A percentile compares a stretch with the other conserved stretches of the same genome.
Evolutionary conservation across 1,284 basidiomycete genomes (phyloP).

Genomic region (Sanguinoderma infundibulare): DNA sequence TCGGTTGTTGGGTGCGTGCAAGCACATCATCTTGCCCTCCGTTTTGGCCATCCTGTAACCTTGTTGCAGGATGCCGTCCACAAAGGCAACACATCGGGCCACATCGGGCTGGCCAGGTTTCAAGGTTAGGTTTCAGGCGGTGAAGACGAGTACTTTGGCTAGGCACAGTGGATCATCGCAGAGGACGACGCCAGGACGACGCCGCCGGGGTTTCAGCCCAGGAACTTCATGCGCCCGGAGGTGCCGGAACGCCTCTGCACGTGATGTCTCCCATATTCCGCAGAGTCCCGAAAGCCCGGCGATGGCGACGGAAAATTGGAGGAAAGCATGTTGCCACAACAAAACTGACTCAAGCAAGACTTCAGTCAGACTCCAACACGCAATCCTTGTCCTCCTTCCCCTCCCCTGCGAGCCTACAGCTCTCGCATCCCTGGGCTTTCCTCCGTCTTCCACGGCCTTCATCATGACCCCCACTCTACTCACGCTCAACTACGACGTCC

Average conservation of each 20-base stretch:
- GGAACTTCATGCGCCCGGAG: too few relatives aligned
- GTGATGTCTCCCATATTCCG: constrained; percentile 12
- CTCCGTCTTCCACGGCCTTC: background rate
- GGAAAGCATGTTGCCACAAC: constrained; percentile 5
- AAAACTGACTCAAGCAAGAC: constrained; percentile 5
- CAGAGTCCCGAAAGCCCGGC: constrained; percentile 16
- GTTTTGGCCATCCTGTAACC: constrained; percentile 11
- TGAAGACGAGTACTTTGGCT: too few relatives aligned
- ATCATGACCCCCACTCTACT: constrained; percentile 22
- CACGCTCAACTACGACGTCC: constrained; percentile 26
- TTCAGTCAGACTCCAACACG: background rate
- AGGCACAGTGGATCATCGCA: too few relatives aligned
- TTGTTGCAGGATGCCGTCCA: too few relatives aligned
- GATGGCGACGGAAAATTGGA: constrained; percentile 21
- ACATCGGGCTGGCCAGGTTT: too few relatives aligned
- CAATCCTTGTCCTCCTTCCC: constrained; percentile 2
- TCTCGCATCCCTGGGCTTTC: background rate
- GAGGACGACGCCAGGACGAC: too few relatives aligned
- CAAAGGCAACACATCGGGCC: too few relatives aligned
- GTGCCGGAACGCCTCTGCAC: constrained; percentile 16
- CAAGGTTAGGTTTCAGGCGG: too few relatives aligned
- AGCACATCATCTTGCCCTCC: constrained; percentile 16
- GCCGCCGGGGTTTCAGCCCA: too few relatives aligned
- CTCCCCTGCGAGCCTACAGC: background rate
- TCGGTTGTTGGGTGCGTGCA: constrained; percentile 22